Evolutionary conservation across 192 early-diverging fungal genomes (phyloP), one percentile per base, ranked within the genome.

Genomic region (Rhizophagus clarus): DNA sequence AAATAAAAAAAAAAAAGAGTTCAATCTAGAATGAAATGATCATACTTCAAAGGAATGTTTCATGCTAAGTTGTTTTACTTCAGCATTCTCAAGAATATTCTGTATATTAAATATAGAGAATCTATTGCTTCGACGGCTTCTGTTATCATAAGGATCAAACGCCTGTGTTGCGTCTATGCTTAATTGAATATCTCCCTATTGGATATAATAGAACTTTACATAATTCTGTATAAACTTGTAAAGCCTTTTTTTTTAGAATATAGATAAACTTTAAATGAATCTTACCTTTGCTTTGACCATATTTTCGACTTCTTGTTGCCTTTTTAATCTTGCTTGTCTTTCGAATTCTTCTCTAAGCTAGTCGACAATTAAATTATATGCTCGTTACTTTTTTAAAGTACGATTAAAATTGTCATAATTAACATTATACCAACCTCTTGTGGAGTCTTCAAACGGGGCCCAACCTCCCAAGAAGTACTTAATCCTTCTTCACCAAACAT

Each of bases 401-500:
- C 20, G 1, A 62, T n/a, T 47, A 28, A 24, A 45, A 66, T 64
- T 28, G 64, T 49, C 17, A 28, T 29, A 29, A 72, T 28, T 28
- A 14, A 45, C 15, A 47, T n/a, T 64, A 31, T 17, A 49, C 72
- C 61, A 83, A 88, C 89, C 85, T 91, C 92, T 64, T 91, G 86
- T 37, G 90, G 82, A 22, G 94, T 89, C 74, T 94, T 93, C 71
- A 91, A 81, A 61, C 86, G 88, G 61, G 88, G 85, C 20, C 94
- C 93, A 9, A 95, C 83, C 26, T 91, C 89, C 83, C 84, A 88
- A 72, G 81, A 85, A 28, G 88, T 82, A 47, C 82, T 85, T 32
- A 98, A 81, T 45, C 96, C 97, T 79, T 95, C 91, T 79, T 97
- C 96, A n/a, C 97, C 96, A 66, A 95, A 96, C 56, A 90, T 91